Evolutionary conservation across 768 basidiomycete species (phyloP), one percentile per base, ranked within the genome.

Genomic region (Mycena leptocephala): DNA sequence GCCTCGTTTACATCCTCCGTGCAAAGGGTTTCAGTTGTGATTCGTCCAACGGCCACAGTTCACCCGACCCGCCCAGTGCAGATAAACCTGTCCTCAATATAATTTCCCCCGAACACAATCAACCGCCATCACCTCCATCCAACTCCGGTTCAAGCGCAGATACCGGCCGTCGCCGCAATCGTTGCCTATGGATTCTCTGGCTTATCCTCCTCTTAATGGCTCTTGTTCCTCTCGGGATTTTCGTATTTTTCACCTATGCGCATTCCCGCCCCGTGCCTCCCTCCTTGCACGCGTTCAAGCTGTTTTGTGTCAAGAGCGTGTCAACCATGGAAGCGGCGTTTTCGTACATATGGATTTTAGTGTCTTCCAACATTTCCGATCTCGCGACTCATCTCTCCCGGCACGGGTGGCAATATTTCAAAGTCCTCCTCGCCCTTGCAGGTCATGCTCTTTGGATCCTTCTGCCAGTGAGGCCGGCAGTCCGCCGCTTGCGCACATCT

Each of bases 1-100:
- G 30, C 43, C 18, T 70, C 43, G 28, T 61, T 28, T 70, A n/a
- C 46, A 48, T 70, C 18, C 69, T 70, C 37, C 58, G 69, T n/a
- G 67, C 67, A n/a, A 62, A 59, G 33, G 32, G 69, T 16, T 61
- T 28, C 68, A 32, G 20, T 26, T 46, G 9, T 37, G 18, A 5
- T 22, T 26, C 30, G 13, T 56, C 11, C 14, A 4, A 6, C 55
- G 16, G 35, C 13, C 35, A 6, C 35, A 37, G 35, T 37, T 13
- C n/a, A n/a, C n/a, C n/a, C n/a, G n/a, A n/a, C n/a, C n/a, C n/a
- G n/a, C n/a, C n/a, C n/a, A 10, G 9, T 26, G 7, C 53, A 24
- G 53, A 55, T 6, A 28, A 55, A 24, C 37, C 7, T 39, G 53
- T 3, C 53, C 6, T 24, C 26, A 2, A 24, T 14, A 28, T 14